Percentiles rank a stretch among this genome's conserved stretches.
Evolutionary conservation across 148 eudicot genomes (phyloP).

Genomic region (Spergularia bocconei): DNA sequence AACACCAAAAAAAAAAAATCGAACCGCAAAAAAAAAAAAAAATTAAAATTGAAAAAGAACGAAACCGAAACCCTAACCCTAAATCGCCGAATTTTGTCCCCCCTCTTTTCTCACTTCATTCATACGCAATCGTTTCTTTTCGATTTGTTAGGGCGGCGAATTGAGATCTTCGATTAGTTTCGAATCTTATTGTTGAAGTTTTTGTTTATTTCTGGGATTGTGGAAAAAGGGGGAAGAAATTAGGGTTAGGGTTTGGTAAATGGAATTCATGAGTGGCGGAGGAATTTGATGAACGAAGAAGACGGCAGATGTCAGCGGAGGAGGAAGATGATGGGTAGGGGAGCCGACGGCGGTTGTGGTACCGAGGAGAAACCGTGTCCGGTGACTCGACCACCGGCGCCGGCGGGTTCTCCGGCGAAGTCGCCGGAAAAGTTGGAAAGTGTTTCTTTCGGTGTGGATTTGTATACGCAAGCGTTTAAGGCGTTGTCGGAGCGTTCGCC

Average conservation of each 20-base stretch:
- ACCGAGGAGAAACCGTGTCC: constrained; percentile 51
- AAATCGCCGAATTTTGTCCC: constrained; percentile 36
- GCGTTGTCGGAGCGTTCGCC: constrained; percentile 72
- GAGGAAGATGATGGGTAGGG: constrained; percentile 61
- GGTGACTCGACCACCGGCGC: constrained; percentile 33
- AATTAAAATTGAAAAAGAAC: constrained; percentile 16
- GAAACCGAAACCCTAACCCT: constrained; percentile 82
- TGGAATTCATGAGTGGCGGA: constrained; percentile 48
- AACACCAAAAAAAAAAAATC: constrained; percentile 40
- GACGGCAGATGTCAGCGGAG: constrained; percentile 56
- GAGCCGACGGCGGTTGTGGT: constrained; percentile 59
- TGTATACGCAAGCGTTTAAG: constrained; percentile 68
- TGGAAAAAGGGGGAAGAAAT: constrained; percentile 31
- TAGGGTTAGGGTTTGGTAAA: constrained; percentile 51
- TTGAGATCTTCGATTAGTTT: background rate
- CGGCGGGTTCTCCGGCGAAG: constrained; percentile 21
- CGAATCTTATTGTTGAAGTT: background rate
- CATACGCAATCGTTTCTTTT: background rate
- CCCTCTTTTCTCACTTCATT: background rate
- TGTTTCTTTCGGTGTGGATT: constrained; percentile 37
- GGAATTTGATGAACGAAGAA: constrained; percentile 52
- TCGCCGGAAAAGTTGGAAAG: constrained; percentile 21
- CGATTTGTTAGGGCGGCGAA: background rate
- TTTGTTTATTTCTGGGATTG: background rate
- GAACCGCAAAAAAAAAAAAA: constrained; percentile 32